Conservation (phyloP, 345 rosid species). For the Ailanthus altissimus region DNA sequence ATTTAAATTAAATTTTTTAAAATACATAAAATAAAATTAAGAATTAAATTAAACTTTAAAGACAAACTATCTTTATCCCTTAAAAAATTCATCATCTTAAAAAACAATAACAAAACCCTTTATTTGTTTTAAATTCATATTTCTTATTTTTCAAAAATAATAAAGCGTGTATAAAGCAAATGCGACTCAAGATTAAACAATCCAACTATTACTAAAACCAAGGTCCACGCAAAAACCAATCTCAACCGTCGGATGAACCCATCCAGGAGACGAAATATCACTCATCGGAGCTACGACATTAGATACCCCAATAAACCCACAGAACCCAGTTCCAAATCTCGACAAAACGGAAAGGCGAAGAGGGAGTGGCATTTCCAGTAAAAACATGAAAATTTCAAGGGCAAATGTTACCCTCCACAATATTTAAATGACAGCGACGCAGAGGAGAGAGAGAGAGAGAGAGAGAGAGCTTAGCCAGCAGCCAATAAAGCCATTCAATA, state of each 20-base stretch:
- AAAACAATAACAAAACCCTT: background rate
- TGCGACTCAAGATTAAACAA: background rate
- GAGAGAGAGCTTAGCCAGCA: conserved; percentile 12
- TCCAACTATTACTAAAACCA: background rate
- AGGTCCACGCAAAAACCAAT: background rate
- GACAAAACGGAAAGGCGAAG: conserved; percentile 10
- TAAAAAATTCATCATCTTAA: no score
- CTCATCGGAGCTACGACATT: background rate
- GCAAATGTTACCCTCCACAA: background rate
- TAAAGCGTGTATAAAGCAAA: no score
- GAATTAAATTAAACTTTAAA: no score
- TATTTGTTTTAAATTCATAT: no score
- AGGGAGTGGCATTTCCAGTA: conserved; percentile 20
- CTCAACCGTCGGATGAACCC: background rate
- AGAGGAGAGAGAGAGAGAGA: background rate
- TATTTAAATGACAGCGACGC: conserved; percentile 40
- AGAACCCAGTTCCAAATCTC: conserved; percentile 1
- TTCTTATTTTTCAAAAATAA: no score
- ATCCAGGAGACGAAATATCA: background rate
- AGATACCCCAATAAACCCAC: background rate
- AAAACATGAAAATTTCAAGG: conserved; percentile 22
- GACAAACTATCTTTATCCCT: no score
- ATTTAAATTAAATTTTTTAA: no score
- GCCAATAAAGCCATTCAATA: conserved; percentile 26
- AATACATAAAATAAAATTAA: no score